These are phyloP conservation scores for Saccharomycopsis sp. DNA, from an alignment of 805 yeast species.

Conservation along the genomic window DNA sequence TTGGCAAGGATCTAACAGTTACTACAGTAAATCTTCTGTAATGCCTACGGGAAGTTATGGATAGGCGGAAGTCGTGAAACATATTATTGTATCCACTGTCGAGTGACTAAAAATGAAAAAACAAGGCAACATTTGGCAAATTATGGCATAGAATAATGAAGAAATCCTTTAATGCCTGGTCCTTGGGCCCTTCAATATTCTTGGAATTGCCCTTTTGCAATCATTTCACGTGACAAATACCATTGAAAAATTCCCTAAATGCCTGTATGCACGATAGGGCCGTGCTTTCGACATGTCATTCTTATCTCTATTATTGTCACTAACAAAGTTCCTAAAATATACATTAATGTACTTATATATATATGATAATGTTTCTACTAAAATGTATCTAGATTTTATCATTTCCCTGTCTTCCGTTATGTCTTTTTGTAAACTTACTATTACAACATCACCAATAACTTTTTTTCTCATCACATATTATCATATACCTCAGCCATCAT, in stretches of 20 bases:
- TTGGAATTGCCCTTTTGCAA: background rate
- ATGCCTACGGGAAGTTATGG: background rate
- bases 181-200: background rate
- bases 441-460: background rate
- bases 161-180: background rate
- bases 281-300: slow-evolving; percentile 1
- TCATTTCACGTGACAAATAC: background rate
- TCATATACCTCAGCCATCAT: too few species aligned
- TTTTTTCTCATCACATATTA: too few species aligned
- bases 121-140: background rate
- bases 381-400: background rate
- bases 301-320: background rate
- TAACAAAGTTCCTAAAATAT: background rate
- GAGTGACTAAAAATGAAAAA: background rate
- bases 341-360: background rate
- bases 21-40: background rate
- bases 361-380: background rate
- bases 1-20: background rate
- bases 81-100: background rate
- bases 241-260: background rate
- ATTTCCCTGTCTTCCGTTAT: background rate
- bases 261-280: background rate
- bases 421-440: background rate
- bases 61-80: background rate
- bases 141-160: background rate